Percentiles rank a stretch among this genome's conserved stretches.
These are phyloP conservation scores for Ballota nigra DNA, from an alignment of 257 asterid genomes.

Conservation along the genomic window DNA sequence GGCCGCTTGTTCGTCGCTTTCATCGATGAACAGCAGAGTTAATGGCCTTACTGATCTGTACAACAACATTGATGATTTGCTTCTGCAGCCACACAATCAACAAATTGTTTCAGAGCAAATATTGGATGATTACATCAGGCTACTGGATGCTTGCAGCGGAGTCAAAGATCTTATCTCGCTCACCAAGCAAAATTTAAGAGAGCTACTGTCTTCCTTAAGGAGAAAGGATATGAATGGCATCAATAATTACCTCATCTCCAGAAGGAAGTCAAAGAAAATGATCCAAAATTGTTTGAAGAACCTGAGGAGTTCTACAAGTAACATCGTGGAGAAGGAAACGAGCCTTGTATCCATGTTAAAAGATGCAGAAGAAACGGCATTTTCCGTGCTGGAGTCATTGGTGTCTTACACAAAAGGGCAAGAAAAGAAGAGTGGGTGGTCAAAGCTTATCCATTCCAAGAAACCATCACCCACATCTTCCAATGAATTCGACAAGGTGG, in stretches of 20 bases:
- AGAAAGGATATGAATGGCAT: conserved; percentile 27
- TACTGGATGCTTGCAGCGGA: conserved; percentile 37
- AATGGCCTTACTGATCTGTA: conserved; percentile 27
- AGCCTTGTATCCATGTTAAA: conserved; percentile 17
- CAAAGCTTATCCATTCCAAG: conserved; percentile 27
- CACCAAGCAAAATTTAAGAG: conserved; percentile 18
- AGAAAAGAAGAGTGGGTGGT: conserved; percentile 22
- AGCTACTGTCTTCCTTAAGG: conserved; percentile 33
- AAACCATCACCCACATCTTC: background rate
- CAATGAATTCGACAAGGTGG: conserved; percentile 12
- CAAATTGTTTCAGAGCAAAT: conserved; percentile 23
- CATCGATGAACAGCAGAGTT: conserved; percentile 27
- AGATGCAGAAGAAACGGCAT: conserved; percentile 29
- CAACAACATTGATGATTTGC: conserved; percentile 27
- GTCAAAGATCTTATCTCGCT: conserved; percentile 29
- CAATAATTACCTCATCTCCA: conserved; percentile 9
- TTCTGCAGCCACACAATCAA: conserved; percentile 26
- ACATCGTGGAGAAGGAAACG: background rate
- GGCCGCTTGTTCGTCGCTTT: conserved; percentile 21
- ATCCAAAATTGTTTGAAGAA: conserved; percentile 26
- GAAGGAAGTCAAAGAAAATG: conserved; percentile 31
- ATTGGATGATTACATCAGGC: conserved; percentile 30
- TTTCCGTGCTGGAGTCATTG: conserved; percentile 24
- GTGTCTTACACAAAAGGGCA: conserved; percentile 24
- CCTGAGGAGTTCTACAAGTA: conserved; percentile 14